Base-by-base conservation (phyloP, 2,329 filamentous ascomycete genomes). In the Podosphaera xanthii region DNA sequence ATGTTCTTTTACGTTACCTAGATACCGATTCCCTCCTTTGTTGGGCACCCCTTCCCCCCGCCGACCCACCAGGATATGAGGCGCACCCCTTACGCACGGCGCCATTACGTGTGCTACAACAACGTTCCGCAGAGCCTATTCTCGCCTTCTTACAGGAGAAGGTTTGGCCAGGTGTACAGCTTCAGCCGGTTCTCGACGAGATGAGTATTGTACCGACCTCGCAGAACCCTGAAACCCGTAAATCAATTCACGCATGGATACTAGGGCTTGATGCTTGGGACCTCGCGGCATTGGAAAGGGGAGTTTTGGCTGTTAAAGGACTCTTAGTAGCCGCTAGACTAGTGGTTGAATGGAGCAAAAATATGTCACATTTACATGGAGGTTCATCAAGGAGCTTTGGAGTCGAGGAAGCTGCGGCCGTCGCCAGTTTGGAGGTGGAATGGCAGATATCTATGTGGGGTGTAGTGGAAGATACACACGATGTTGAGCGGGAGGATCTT, bases 391-490 rank as follows among this genome's bases (percentile, higher is more conserved):
- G 22, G n/a, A 38, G 35, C n/a, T 96, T 94, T 68, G 86, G 87
- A 0, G 82, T 94, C 10, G 86, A 94, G 66, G 82, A 94, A 69
- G 91, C 90, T 0, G 83, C 87, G 0, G 76, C 78, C 66, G 84
- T 85, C 12, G 82, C 84, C 4, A 95, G 80, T 66, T 70, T 94
- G 49, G 92, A 98, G 74, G 87, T 95, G 14, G 77, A 81, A 63
- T 96, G 88, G 84, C 92, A 98, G 77, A 94, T 84, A 0, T 75
- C 79, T 35, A 83, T 86, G 71, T 97, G 92, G 91, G 92, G 92
- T 7, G 90, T 95, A 75, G 92, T 98, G 0, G 92, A 98, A 60
- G 68, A 98, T 71, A 95, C 90, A 35, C 92, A 98, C 72, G 92
- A 98, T 74, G 92, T 98, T 0, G 86, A 94, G 67, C 86, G 83